phyloP scores from a whole-genome alignment of 352 stramenopile species.

The Phytophthora multivora region DNA sequence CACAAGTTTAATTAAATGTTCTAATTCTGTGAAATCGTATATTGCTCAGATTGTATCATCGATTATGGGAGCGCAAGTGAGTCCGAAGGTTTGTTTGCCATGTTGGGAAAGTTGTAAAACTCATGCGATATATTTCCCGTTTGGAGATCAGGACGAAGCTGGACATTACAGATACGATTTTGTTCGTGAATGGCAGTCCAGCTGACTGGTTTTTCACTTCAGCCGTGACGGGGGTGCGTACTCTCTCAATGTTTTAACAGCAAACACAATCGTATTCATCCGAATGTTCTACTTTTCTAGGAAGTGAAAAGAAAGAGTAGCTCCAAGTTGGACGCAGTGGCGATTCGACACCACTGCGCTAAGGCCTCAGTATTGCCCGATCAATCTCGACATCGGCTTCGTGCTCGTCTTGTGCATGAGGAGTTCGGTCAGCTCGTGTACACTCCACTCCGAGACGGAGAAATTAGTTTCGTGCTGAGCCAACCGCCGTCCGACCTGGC shows the following conservation, averaged over 20 bases:
- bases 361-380: slow-evolving; percentile 29
- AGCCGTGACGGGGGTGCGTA: slow-evolving; percentile 47
- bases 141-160: slow-evolving; percentile 44
- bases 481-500: slow-evolving; percentile 53
- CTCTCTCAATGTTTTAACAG: neutral
- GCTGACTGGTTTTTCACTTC: slow-evolving; percentile 73
- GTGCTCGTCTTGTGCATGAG: slow-evolving; percentile 39
- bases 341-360: slow-evolving; percentile 38
- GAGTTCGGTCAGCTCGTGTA: slow-evolving; percentile 44
- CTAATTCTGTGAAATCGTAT: slow-evolving; percentile 1
- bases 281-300: slow-evolving; percentile 20
- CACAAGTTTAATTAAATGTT: neutral
- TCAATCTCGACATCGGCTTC: slow-evolving; percentile 6
- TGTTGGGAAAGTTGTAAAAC: neutral
- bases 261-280: neutral
- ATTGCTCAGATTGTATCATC: slow-evolving; percentile 48
- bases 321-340: slow-evolving; percentile 17
- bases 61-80: slow-evolving; percentile 66
- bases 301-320: slow-evolving; percentile 56
- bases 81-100: neutral
- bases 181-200: slow-evolving; percentile 48
- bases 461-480: slow-evolving; percentile 58
- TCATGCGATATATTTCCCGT: neutral
- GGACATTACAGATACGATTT: slow-evolving; percentile 62
- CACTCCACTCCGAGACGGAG: slow-evolving; percentile 53